phyloP scores from a whole-genome alignment of 2,329 filamentous ascomycete genomes.

The Sclerotinia borealis region DNA sequence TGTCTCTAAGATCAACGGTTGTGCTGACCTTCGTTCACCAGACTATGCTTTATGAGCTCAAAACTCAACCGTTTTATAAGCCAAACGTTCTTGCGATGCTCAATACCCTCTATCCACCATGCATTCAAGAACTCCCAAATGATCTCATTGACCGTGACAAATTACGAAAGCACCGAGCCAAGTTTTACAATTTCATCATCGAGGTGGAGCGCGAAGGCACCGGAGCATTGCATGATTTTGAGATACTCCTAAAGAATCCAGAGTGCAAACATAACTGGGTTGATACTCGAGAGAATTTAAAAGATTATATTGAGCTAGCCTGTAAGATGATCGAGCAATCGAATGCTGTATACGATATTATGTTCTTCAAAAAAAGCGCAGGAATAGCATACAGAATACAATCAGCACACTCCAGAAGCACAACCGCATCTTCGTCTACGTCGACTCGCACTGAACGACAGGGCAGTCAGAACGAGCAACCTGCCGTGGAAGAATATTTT shows the following conservation, averaged over 20 bases:
- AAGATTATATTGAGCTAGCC: constrained; percentile 22
- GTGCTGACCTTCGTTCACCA: constrained; percentile 13
- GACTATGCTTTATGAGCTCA: constrained; percentile 26
- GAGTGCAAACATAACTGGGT: constrained; percentile 21
- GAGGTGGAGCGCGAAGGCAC: constrained; percentile 17
- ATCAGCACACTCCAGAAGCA: not conserved
- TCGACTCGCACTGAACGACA: not conserved
- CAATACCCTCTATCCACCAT: constrained; percentile 30
- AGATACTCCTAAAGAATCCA: constrained; percentile 15
- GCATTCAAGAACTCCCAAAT: constrained; percentile 22
- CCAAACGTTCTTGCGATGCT: constrained; percentile 27
- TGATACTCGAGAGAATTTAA: constrained; percentile 15
- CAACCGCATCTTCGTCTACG: not conserved
- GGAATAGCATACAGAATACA: not conserved
- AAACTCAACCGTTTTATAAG: constrained; percentile 19
- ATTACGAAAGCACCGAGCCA: constrained; percentile 21
- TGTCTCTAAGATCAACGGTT: not conserved
- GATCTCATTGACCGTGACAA: constrained; percentile 16
- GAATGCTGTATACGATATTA: constrained; percentile 14
- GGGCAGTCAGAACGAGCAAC: not conserved
- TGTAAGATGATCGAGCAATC: constrained; percentile 26
- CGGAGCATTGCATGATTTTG: constrained; percentile 17
- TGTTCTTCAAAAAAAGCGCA: constrained; percentile 12
- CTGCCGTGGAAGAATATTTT: not conserved
- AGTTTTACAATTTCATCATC: constrained; percentile 24